These are phyloP conservation scores for Stromatinia cepivora DNA, from an alignment of 2,329 filamentous ascomycete species.

Conservation along the genomic window DNA sequence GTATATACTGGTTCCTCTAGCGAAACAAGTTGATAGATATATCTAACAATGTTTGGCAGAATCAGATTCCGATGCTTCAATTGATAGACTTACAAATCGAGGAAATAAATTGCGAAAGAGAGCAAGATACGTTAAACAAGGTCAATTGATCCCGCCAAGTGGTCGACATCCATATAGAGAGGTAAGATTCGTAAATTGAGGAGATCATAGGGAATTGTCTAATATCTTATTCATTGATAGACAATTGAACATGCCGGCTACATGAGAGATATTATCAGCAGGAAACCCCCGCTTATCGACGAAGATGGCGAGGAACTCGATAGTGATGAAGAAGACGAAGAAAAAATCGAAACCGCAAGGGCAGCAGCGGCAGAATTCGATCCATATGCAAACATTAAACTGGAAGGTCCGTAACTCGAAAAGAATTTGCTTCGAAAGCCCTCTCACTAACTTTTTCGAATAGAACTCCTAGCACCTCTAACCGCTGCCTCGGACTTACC, in stretches of 20 bases:
- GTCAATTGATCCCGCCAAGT: slow-evolving; percentile 64
- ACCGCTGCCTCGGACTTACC: slow-evolving; percentile 74
- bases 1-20: slow-evolving; percentile 44
- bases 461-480: slow-evolving; percentile 73
- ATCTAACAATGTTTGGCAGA: slow-evolving; percentile 50
- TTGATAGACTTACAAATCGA: slow-evolving; percentile 69
- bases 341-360: slow-evolving; percentile 56
- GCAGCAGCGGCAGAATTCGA: slow-evolving; percentile 67
- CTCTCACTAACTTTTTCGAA: slow-evolving; percentile 31
- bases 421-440: background rate
- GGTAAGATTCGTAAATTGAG: slow-evolving; percentile 48
- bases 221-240: slow-evolving; percentile 45
- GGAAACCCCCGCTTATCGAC: slow-evolving; percentile 71
- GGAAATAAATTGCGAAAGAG: slow-evolving; percentile 78
- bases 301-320: slow-evolving; percentile 77
- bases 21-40: slow-evolving; percentile 30
- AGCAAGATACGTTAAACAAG: slow-evolving; percentile 69
- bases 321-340: slow-evolving; percentile 68
- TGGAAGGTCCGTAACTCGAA: slow-evolving; percentile 60
- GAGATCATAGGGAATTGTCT: background rate
- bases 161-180: slow-evolving; percentile 71
- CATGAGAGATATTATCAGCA: slow-evolving; percentile 69
- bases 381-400: slow-evolving; percentile 69
- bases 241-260: slow-evolving; percentile 73
- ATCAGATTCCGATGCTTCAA: slow-evolving; percentile 74